Evolutionary conservation across 805 yeast genomes (phyloP), one percentile per base, ranked within the genome.

Genomic region (Kluyveromyces siamensis): DNA sequence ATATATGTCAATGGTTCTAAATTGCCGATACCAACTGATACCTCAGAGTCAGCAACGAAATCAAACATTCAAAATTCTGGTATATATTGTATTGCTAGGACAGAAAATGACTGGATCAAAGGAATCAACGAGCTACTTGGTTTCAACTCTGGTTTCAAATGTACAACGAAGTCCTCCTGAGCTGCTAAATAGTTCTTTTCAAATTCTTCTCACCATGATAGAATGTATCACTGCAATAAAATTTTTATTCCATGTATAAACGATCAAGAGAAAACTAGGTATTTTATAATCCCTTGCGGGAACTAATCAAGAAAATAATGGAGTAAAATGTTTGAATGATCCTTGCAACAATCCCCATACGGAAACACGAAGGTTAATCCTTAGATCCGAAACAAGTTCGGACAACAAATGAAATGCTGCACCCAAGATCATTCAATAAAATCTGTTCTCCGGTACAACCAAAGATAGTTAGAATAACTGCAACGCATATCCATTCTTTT

Each of bases 111-210:
- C 61, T 91, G 98, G 98, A 89, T 90, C 1, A 77, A 77, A 50
- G 96, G 95, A 35, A 81, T 91, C 48, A 91, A 90, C 59, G 90
- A 87, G 56, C 73, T 90, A 50, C 67, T 90, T 41, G 96, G 97
- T 1, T 90, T 90, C 73, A 90, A 90, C 63, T 81, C 89, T 11
- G 77, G 88, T 48, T 90, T 90, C 63, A 82, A 83, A 57, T 74
- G 75, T 49, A 67, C 65, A 43, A 55, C 44, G 1, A 27, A 41
- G 37, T 8, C 9, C 8, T 19, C 25, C n/a, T 37, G 16, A 37
- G 8, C 40, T 17, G 25, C 4, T 37, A 37, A 2, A 37, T 36
- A 6, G 6, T 4, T 21, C 25, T 21, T 21, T 4, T 21, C 25
- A 21, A 21, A 4, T 21, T 21, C 25, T 21, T 21, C 6, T 6